Evolutionary conservation across 495 filamentous ascomycete genomes (phyloP), one percentile per base, ranked within the genome.

Genomic region (Geopyxis carbonaria): DNA sequence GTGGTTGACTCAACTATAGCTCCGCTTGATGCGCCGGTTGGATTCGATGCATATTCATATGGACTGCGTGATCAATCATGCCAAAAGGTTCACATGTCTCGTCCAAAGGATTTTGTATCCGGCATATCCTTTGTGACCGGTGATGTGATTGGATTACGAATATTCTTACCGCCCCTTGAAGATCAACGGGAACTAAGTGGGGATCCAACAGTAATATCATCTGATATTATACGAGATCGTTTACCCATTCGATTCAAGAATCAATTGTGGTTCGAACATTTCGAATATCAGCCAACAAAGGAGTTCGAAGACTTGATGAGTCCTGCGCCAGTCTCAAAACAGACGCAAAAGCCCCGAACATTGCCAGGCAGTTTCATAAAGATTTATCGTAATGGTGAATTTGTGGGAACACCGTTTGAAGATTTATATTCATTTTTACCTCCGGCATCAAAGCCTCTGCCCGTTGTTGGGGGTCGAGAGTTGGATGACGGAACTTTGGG

Each of bases 31-130:
- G 80, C 81, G 10, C 89, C 91, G 7, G 83, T 94, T 9, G 91
- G 91, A 0, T 93, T 86, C 48, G 89, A 99, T 57, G 85, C 81
- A 23, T 95, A 95, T 57, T 89, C 84, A 32, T 99, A 99, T 56
- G 91, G 81, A 14, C 69, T 99, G 39, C 75, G 86, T 15, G 91
- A 95, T 52, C 73, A 82, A 9, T 69, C 73, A 9, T 86, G 87
- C 7, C 82, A 95, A 53, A 87, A 89, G 33, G 78, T 93, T 16
- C 85, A 91, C 59, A 80, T 86, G 63, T 94, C 87, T 41, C 76
- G 89, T 22, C 84, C 87, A 9, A 78, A 81, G 46, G 78, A 82
- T 49, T 89, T 93, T 59, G 41, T 70, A n/a, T 50, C 60, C 23
- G 83, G 89, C 58, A 34, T 13, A 2, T 34, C 45, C 4, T 51